Evolutionary conservation across 306 rosid genomes (phyloP).

Genomic region (Fragaria iinumae): DNA sequence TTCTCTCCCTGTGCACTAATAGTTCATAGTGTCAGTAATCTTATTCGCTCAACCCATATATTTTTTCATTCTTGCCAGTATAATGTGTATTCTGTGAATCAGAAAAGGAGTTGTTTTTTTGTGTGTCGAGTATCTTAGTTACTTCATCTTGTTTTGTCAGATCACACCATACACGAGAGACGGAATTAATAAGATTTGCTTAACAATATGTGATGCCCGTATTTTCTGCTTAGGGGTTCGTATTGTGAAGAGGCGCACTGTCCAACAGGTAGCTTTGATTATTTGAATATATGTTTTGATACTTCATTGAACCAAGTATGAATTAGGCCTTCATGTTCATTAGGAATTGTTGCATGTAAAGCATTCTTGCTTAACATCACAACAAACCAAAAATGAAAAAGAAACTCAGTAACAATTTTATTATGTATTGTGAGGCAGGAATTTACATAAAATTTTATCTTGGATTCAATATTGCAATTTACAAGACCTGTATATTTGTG

Average conservation of each 20-base stretch:
- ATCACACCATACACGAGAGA: constrained; percentile 76
- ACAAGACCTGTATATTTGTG: background rate
- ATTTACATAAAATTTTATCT: background rate
- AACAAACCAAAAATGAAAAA: background rate
- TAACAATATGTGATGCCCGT: constrained; percentile 88
- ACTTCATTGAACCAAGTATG: background rate
- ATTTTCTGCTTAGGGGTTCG: constrained; percentile 92
- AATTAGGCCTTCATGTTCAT: too few species aligned
- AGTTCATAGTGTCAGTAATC: constrained; percentile 8
- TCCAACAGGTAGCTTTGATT: constrained; percentile 67
- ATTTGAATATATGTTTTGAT: background rate
- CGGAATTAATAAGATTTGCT: constrained; percentile 82
- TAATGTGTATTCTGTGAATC: background rate
- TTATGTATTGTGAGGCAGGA: background rate
- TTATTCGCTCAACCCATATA: constrained; percentile 2
- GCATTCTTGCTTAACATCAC: background rate
- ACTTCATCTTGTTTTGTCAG: constrained; percentile 52
- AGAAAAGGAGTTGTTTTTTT: background rate
- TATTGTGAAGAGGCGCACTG: constrained; percentile 68
- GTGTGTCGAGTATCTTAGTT: constrained; percentile 12
- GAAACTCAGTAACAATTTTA: background rate
- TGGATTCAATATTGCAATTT: background rate
- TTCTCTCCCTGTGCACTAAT: constrained; percentile 14
- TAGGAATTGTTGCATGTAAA: background rate
- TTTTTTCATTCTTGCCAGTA: background rate